These are phyloP conservation scores for Dillenia suffruticosa DNA, from an alignment of 164 flowering plant genomes.

Conservation along the genomic window DNA sequence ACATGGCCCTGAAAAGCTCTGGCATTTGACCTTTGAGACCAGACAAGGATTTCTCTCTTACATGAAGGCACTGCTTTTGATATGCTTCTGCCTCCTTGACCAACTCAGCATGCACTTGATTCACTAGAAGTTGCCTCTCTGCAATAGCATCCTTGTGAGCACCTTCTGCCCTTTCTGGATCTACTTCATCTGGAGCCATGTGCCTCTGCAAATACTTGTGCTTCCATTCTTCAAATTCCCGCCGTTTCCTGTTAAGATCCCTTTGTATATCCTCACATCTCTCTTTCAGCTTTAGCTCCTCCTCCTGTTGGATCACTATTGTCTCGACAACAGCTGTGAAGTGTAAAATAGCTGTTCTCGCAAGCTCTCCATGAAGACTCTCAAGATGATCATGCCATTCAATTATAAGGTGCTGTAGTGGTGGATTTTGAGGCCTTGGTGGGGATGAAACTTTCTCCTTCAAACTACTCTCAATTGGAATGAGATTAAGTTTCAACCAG, in stretches of 20 bases:
- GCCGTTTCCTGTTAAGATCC: slow-evolving; percentile 47
- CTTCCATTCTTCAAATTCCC: slow-evolving; percentile 67
- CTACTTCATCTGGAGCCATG: slow-evolving; percentile 36
- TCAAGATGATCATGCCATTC: slow-evolving; percentile 70
- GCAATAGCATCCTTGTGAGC: slow-evolving; percentile 42
- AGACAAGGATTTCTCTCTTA: slow-evolving; percentile 75
- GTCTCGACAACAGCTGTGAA: slow-evolving; percentile 67
- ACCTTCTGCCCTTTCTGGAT: slow-evolving; percentile 43
- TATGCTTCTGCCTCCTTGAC: slow-evolving; percentile 67
- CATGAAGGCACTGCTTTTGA: slow-evolving; percentile 64
- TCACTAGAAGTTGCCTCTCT: slow-evolving; percentile 56
- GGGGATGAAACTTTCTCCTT: slow-evolving; percentile 79
- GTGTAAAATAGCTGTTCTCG: slow-evolving; percentile 52
- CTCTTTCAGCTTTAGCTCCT: slow-evolving; percentile 69
- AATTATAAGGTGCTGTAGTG: slow-evolving; percentile 59
- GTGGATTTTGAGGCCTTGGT: slow-evolving; percentile 46
- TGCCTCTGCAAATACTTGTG: slow-evolving; percentile 49
- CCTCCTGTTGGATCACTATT: slow-evolving; percentile 57
- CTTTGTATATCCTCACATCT: slow-evolving; percentile 63
- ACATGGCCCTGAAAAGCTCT: slow-evolving; percentile 71
- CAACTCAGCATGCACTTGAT: slow-evolving; percentile 56
- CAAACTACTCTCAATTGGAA: slow-evolving; percentile 81
- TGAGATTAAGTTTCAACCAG: slow-evolving; percentile 78
- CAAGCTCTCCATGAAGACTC: slow-evolving; percentile 69
- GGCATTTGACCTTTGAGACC: slow-evolving; percentile 75